Base-by-base conservation (phyloP, 345 rosid species). In the Ceriops tagal region DNA sequence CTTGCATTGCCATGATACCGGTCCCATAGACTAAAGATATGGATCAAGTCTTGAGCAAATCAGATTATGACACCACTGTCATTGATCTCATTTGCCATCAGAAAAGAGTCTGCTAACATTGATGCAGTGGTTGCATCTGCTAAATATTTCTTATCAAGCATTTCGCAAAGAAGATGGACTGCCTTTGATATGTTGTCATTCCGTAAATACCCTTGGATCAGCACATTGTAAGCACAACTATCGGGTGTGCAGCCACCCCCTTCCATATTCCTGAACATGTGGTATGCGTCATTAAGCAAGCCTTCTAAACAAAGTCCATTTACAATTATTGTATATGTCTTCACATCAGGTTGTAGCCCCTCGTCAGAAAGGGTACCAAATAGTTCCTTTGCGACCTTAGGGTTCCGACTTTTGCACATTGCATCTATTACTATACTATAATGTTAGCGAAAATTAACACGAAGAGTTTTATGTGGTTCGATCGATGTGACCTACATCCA, bases 241-340 rank as follows among this genome's bases (percentile, higher is more conserved):
- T 63, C 34, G 21, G 53, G 66, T 2, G 55, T 24, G 55, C 53
- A 63, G 28, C 66, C 66, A 26, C 20, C 66, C 66, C 18, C 53
- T 63, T 26, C 66, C 55, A 63, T 63, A 26, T 46, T 7, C 43
- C 66, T 63, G 9, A 63, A 46, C 49, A 24, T 28, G 19, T 16
- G 5, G 66, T 43, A 47, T 16, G 66, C 66, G 4, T 63, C 55
- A 46, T 21, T 19, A 39, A 63, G 66, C 20, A 18, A 63, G 20
- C 66, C 66, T 27, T 63, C 66, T n/a, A 9, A 73, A 47, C 77
- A 68, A 56, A 77, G 62, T 10, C 81, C 76, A 28, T 68, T 61
- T 32, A 82, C 80, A 76, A 82, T 72, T 0, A 69, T 71, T 47
- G 67, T 62, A 55, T 77, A 77, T 20, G 76, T 76, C 4, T 69